Percentiles rank a stretch among this genome's conserved stretches.
These are phyloP conservation scores for Pyronema omphalodes DNA, from an alignment of 495 filamentous ascomycete species.

Conservation along the genomic window DNA sequence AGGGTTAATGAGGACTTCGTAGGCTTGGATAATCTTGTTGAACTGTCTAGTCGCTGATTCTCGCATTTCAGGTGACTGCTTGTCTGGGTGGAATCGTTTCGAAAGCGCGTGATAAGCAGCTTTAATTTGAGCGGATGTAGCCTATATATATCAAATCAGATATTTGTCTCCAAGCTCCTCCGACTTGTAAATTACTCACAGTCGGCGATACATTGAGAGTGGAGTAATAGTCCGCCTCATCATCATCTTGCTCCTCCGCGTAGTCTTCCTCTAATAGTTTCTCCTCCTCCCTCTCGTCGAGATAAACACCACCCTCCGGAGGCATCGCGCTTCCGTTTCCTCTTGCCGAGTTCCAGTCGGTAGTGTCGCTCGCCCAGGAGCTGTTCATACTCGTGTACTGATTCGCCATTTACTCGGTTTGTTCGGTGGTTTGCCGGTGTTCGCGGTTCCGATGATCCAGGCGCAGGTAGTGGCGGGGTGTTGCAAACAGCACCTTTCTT, in stretches of 20 bases:
- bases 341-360: neutral
- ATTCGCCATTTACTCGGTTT: too few relatives aligned
- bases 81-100: slow-evolving; percentile 42
- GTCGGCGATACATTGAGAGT: slow-evolving; percentile 13
- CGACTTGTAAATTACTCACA: slow-evolving; percentile 5
- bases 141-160: slow-evolving; percentile 1
- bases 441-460: too few relatives aligned
- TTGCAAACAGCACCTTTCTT: too few relatives aligned
- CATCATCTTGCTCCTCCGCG: slow-evolving; percentile 6
- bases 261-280: slow-evolving; percentile 5
- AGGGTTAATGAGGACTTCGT: slow-evolving; percentile 38
- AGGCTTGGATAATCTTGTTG: slow-evolving; percentile 33
- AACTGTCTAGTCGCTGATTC: slow-evolving; percentile 34
- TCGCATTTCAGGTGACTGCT: slow-evolving; percentile 33
- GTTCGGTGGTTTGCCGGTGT: too few relatives aligned
- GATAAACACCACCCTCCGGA: neutral
- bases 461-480: too few relatives aligned
- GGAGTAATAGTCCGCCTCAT: slow-evolving; percentile 18
- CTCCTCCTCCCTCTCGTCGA: neutral
- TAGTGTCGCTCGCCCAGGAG: neutral
- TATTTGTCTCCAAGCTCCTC: neutral
- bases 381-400: too few relatives aligned
- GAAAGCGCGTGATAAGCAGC: slow-evolving; percentile 35
- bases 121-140: slow-evolving; percentile 34
- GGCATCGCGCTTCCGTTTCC: neutral